Evolutionary conservation across 805 yeast species (phyloP), one percentile per base, ranked within the genome.

Genomic region (Millerozyma miso): DNA sequence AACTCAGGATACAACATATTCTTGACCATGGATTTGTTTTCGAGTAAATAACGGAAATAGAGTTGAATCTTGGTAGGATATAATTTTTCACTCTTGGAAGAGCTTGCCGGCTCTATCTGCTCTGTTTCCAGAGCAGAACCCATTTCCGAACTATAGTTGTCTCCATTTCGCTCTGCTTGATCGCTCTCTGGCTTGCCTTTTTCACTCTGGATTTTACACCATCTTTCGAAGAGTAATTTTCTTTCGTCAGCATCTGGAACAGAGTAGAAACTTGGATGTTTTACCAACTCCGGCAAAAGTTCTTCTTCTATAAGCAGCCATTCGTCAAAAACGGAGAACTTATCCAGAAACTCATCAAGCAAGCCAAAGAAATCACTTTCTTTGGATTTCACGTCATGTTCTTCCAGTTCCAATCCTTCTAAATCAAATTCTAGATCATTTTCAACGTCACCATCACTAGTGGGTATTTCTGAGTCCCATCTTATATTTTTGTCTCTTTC

Each of bases 261-360:
- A 2, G 56, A 48, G 42, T 55, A 69, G 46, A 45, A 68, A 15
- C 54, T 63, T 0, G 72, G 64, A 37, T 45, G 38, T 29, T 51
- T 51, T 10, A 54, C 55, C 13, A 69, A 52, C 16, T 63, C 60
- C 1, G 48, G 38, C 4, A 66, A 49, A 8, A 65, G 46, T 16
- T 64, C 67, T 38, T 67, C 74, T 44, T 67, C 70, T 0, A 68
- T 57, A 19, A 70, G 39, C 39, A 53, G 55, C 71, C 74, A 70
- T 3, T 71, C 62, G 34, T 67, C 67, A 48, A 56, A 67, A 16
- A 54, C 33, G 4, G 69, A 62, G 15, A 69, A 63, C 26, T 46
- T 43, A 15, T 51, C 41, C 37, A 52, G 43, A 39, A 53, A 52
- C 15, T 35, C 37, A 31, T 67, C 61, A 4, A 70, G 52, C 12